phyloP scores from a whole-genome alignment of 2,329 filamentous ascomycete genomes.

The Chrysoporthe cubensis region DNA sequence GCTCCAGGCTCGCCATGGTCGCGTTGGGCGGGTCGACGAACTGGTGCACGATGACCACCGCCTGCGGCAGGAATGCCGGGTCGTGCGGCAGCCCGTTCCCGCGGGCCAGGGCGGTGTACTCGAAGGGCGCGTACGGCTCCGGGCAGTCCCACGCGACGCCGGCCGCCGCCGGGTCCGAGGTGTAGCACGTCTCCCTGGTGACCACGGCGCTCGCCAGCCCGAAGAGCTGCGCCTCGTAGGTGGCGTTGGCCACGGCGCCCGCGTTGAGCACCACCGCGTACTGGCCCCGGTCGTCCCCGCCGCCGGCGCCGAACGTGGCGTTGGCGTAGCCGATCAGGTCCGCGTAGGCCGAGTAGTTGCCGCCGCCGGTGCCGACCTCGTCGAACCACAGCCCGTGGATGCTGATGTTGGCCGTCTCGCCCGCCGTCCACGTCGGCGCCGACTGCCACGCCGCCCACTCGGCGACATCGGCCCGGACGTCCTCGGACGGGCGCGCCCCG shows the following conservation, averaged over 20 bases:
- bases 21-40: conserved; percentile 29
- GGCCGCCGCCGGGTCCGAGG: conserved; percentile 17
- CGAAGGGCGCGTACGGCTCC: conserved; percentile 26
- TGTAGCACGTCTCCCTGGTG: conserved; percentile 31
- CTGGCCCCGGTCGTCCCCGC: conserved; percentile 1
- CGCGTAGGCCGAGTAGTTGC: conserved; percentile 15
- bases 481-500: conserved; percentile 15
- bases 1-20: conserved; percentile 21
- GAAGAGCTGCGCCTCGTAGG: conserved; percentile 45
- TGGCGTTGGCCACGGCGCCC: conserved; percentile 32
- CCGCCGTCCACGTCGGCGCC: conserved; percentile 22
- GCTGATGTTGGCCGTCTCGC: conserved; percentile 25
- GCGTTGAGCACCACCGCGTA: conserved; percentile 30
- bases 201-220: conserved; percentile 28
- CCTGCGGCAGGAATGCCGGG: conserved; percentile 22
- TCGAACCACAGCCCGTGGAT: conserved; percentile 32
- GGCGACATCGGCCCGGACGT: conserved; percentile 25
- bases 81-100: conserved; percentile 28
- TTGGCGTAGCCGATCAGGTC: conserved; percentile 26
- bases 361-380: conserved; percentile 24
- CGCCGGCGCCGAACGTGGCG: conserved; percentile 17
- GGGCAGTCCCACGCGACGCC: conserved; percentile 25
- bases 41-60: conserved; percentile 30
- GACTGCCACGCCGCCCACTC: conserved; percentile 29
- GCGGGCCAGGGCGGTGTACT: conserved; percentile 4